These are phyloP conservation scores for Lentinula guzmanii DNA, from an alignment of 768 basidiomycete species.

Conservation along the genomic window DNA sequence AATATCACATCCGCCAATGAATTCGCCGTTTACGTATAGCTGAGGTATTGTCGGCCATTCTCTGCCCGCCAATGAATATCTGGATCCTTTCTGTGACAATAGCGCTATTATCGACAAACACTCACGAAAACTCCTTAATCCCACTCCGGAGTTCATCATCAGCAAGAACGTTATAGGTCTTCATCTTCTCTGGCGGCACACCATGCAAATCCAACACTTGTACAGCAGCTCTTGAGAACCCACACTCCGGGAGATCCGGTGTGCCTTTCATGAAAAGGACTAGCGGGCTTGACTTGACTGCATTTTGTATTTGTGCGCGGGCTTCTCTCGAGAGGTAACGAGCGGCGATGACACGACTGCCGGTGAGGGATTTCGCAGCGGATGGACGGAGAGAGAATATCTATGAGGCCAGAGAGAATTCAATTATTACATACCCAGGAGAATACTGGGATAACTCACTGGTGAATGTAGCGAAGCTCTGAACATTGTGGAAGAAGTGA, in stretches of 20 bases:
- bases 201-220: conserved; percentile 85
- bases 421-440: not conserved
- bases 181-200: conserved; percentile 74
- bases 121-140: conserved; percentile 97
- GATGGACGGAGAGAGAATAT: conserved; percentile 25
- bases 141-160: conserved; percentile 77
- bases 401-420: conserved; percentile 14
- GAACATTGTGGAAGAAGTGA: conserved; percentile 30
- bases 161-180: conserved; percentile 86
- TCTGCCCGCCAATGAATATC: conserved; percentile 30
- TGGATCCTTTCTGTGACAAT: not conserved
- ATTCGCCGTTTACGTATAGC: conserved; percentile 90
- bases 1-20: conserved; percentile 96
- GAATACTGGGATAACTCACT: conserved; percentile 23
- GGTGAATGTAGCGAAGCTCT: conserved; percentile 38
- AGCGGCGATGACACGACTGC: conserved; percentile 15
- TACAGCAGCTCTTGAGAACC: conserved; percentile 91
- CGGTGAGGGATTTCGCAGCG: conserved; percentile 17
- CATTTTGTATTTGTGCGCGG: conserved; percentile 60
- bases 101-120: conserved; percentile 12
- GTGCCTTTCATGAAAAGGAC: conserved; percentile 99
- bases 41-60: conserved; percentile 99
- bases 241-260: conserved; percentile 80
- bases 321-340: conserved; percentile 61
- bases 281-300: conserved; percentile 69